These are phyloP conservation scores for Neurospora hispaniola DNA, from an alignment of 495 filamentous ascomycete genomes.

Conservation along the genomic window DNA sequence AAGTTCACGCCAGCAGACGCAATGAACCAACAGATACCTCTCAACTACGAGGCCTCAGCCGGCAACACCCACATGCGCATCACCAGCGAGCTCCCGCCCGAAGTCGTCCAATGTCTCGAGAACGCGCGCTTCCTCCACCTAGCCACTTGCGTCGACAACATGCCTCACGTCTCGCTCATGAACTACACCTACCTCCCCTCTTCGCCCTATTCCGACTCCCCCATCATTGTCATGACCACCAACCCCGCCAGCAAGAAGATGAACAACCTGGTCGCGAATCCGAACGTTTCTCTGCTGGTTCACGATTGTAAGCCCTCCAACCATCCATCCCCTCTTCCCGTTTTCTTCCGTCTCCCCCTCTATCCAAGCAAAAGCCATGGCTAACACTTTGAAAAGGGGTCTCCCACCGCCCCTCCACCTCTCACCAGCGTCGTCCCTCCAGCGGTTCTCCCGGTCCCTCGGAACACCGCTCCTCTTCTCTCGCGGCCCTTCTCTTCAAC, in stretches of 20 bases:
- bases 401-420: slow-evolving; percentile 79
- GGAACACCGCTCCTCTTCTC: slow-evolving; percentile 47
- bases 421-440: slow-evolving; percentile 47
- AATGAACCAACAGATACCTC: slow-evolving; percentile 45
- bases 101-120: slow-evolving; percentile 83
- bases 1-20: background rate
- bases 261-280: slow-evolving; percentile 75
- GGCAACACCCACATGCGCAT: slow-evolving; percentile 60
- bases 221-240: slow-evolving; percentile 87
- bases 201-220: slow-evolving; percentile 57
- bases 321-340: background rate
- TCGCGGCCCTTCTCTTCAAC: slow-evolving; percentile 75
- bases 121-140: slow-evolving; percentile 97
- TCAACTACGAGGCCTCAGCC: slow-evolving; percentile 65
- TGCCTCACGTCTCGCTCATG: slow-evolving; percentile 94
- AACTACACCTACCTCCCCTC: slow-evolving; percentile 95
- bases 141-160: slow-evolving; percentile 72
- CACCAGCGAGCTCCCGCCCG: slow-evolving; percentile 58
- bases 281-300: slow-evolving; percentile 85
- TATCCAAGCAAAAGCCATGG: no score
- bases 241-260: slow-evolving; percentile 84
- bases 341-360: no score
- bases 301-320: slow-evolving; percentile 66
- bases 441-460: slow-evolving; percentile 50
- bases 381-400: slow-evolving; percentile 41